Percentiles rank a stretch among this genome's conserved stretches.
Conservation (phyloP, 2,329 filamentous ascomycete species). For the Pseudocercospora macadamiae region DNA sequence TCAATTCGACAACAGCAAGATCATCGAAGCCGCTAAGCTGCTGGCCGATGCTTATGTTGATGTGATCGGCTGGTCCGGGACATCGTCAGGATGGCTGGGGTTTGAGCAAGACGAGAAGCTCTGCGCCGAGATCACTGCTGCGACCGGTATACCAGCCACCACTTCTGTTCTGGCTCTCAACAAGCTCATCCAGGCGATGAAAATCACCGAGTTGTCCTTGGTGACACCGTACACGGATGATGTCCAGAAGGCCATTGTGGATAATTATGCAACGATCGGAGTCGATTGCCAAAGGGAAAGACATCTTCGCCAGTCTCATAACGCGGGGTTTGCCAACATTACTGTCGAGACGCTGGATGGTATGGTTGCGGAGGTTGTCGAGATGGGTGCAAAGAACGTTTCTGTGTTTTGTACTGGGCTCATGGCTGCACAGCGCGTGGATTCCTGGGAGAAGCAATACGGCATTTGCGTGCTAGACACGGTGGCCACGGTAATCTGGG, state of each 20-base stretch:
- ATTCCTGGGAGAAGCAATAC: slow-evolving; percentile 41
- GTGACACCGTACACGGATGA: slow-evolving; percentile 49
- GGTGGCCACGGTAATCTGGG: slow-evolving; percentile 46
- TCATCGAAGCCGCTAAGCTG: slow-evolving; percentile 31
- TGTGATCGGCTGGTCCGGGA: slow-evolving; percentile 35
- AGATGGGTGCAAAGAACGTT: slow-evolving; percentile 35
- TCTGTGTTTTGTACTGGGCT: slow-evolving; percentile 50
- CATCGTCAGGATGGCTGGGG: slow-evolving; percentile 22
- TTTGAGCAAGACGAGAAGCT: slow-evolving; percentile 40
- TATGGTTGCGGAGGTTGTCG: slow-evolving; percentile 34
- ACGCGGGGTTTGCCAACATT: slow-evolving; percentile 43
- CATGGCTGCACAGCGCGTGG: slow-evolving; percentile 42
- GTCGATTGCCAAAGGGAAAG: slow-evolving; percentile 35
- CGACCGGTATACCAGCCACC: slow-evolving; percentile 43
- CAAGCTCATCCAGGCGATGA: slow-evolving; percentile 34
- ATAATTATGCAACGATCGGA: slow-evolving; percentile 42
- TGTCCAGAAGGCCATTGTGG: slow-evolving; percentile 43
- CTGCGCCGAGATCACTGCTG: slow-evolving; percentile 42
- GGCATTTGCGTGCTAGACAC: slow-evolving; percentile 45
- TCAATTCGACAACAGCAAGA: slow-evolving; percentile 35
- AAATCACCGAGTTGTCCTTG: slow-evolving; percentile 35
- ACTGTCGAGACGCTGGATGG: slow-evolving; percentile 32
- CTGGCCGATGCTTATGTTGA: slow-evolving; percentile 34
- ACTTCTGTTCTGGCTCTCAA: slow-evolving; percentile 47
- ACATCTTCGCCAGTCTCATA: slow-evolving; percentile 43